These are phyloP conservation scores for Candolleomyces aberdarensis DNA, from an alignment of 768 basidiomycete genomes.

Conservation along the genomic window DNA sequence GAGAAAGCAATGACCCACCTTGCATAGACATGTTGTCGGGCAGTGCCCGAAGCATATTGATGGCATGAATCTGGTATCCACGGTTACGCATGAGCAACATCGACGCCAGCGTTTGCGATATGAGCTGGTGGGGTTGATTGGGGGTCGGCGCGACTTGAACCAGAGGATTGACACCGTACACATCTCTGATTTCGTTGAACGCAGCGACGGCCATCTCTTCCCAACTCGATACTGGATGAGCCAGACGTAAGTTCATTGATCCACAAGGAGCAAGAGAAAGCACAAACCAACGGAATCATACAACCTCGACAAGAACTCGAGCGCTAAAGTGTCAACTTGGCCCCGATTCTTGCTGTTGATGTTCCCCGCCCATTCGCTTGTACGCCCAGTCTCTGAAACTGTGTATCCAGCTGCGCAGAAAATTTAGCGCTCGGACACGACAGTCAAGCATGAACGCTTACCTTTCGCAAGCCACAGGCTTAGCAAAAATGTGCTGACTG, in stretches of 20 bases:
- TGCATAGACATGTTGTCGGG: too few species aligned
- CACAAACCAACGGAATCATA: neutral
- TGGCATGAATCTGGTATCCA: too few species aligned
- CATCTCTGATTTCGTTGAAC: neutral
- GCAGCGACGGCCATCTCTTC: neutral
- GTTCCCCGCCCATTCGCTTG: neutral
- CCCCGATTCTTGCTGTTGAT: neutral
- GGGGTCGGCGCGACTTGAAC: too few species aligned
- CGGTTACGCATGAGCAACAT: too few species aligned
- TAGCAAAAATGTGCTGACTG: neutral
- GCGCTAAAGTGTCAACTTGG: neutral
- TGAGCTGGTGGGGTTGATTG: too few species aligned
- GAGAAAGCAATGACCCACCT: too few species aligned
- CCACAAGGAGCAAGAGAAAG: neutral
- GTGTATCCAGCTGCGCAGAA: neutral
- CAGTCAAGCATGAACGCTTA: neutral
- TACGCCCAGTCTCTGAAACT: neutral
- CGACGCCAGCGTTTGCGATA: too few species aligned
- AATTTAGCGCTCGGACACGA: neutral
- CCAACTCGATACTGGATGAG: neutral
- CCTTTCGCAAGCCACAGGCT: slow-evolving; percentile 1
- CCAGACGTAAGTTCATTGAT: neutral
- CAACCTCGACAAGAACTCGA: neutral
- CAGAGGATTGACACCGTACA: neutral
- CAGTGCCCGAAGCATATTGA: too few species aligned